phyloP scores from a whole-genome alignment of 768 basidiomycete genomes.

The Mycena vulgaris region DNA sequence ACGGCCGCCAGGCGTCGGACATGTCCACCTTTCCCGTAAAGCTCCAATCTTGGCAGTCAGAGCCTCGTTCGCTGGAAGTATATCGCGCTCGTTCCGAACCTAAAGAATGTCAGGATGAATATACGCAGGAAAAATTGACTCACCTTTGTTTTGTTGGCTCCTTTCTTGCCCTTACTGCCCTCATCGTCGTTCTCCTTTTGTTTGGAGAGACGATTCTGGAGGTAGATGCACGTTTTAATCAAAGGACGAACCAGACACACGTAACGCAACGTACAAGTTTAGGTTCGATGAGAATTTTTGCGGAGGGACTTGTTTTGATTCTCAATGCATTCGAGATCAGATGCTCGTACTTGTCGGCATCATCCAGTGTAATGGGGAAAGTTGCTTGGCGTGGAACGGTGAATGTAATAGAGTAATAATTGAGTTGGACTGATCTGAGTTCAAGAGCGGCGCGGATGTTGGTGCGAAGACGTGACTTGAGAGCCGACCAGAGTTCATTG shows the following conservation, averaged over 20 bases:
- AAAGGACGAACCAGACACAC: not conserved
- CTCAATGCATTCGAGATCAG: not conserved
- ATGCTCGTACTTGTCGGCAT: not conserved
- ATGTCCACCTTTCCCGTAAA: constrained; percentile 36
- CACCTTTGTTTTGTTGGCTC: not conserved
- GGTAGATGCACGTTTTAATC: not conserved
- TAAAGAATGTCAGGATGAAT: not conserved
- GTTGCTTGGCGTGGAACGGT: not conserved
- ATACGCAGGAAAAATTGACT: not conserved
- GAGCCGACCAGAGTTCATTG: not conserved
- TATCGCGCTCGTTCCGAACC: constrained; percentile 24
- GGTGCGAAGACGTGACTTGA: not conserved
- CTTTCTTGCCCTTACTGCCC: not conserved
- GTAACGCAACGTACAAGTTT: not conserved
- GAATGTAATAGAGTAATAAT: not conserved
- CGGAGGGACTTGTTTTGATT: not conserved
- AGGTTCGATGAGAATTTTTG: not conserved
- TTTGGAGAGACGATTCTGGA: not conserved
- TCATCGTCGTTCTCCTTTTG: not conserved
- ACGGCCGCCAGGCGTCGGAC: constrained; percentile 17
- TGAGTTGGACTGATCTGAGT: not conserved
- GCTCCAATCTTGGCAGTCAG: constrained; percentile 29
- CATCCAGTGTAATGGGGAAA: no score
- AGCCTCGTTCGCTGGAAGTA: constrained; percentile 35
- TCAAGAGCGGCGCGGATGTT: not conserved